Base-by-base conservation (phyloP, 2,329 filamentous ascomycete species). In the Alternaria dauci region DNA sequence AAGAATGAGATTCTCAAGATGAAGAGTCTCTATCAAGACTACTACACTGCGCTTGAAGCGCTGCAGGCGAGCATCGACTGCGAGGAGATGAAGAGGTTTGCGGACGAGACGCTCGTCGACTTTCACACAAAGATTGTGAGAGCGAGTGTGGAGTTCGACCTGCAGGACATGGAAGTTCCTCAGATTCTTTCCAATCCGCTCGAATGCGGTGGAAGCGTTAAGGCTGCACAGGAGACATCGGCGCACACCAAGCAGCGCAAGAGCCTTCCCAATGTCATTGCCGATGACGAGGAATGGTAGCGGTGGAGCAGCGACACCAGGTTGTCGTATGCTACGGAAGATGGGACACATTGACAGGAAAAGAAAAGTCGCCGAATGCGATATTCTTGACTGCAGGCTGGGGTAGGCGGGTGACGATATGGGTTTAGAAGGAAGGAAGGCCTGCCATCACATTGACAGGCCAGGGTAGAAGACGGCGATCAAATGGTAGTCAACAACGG, bases 171-270 rank as follows among this genome's bases (percentile, higher is more conserved):
- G 30, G 30, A 20, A 9, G 14, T 36, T 23, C 4, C 12, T 25
- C 1, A 3, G 2, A 1, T 14, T 16, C 5, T n/a, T 3, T 6
- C 4, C 20, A 7, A 36, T n/a, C 16, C 14, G 5, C 3, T 6
- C 14, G 11, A 23, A 20, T 42, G 3, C 18, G 20, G 11, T 3
- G 5, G 5, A 7, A 5, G 39, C 7, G 1, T 18, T 14, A 8
- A 42, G 11, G 3, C 2, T 7, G 18, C 11, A 12, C 39, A 42
- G 4, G 5, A 42, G 18, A 14, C 18, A 5, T 23, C 18, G 9
- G 39, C 23, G 18, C 5, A 23, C 3, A 23, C 4, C 1, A 42
- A 42, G 39, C 39, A 14, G 11, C 38, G 38, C 18, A 39, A 6
- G n/a, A 11, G 8, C n/a, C 38, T 16, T 20, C 38, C 38, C 3